phyloP scores from a whole-genome alignment of 768 basidiomycete species.

The Mycena belliarum region DNA sequence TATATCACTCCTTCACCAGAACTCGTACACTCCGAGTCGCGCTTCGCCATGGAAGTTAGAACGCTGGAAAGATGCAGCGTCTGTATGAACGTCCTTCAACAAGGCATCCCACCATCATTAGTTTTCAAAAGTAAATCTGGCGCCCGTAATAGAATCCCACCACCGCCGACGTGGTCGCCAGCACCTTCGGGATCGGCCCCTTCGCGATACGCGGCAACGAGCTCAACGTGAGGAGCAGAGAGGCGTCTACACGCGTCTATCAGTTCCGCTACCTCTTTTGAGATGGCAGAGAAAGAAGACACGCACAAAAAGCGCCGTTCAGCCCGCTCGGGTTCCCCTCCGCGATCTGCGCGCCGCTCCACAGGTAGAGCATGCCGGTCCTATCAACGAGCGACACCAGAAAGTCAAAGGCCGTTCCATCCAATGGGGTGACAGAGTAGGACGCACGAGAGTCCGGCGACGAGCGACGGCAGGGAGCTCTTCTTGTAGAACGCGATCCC shows the following conservation, averaged over 20 bases:
- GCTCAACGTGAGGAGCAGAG: constrained; percentile 48
- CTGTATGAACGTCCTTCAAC: too few relatives aligned
- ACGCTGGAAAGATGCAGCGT: too few relatives aligned
- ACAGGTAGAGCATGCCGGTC: constrained; percentile 56
- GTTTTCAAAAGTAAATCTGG: constrained; percentile 31
- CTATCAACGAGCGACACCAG: constrained; percentile 35
- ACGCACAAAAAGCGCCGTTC: constrained; percentile 52
- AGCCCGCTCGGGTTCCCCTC: constrained; percentile 48
- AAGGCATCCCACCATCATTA: too few relatives aligned
- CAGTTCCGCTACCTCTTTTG: not conserved
- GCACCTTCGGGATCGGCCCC: constrained; percentile 49
- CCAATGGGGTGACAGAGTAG: not conserved
- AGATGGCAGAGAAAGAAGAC: not conserved
- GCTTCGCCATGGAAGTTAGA: too few relatives aligned
- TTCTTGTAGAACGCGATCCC: constrained; percentile 48
- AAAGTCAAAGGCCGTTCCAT: too few relatives aligned
- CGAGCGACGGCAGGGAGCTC: constrained; percentile 56
- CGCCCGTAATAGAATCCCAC: constrained; percentile 50
- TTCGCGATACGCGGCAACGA: constrained; percentile 51
- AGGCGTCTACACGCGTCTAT: constrained; percentile 45
- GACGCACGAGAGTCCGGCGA: constrained; percentile 53
- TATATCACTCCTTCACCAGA: too few relatives aligned
- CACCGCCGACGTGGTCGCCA: constrained; percentile 45
- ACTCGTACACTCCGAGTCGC: too few relatives aligned
- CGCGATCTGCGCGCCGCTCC: constrained; percentile 51